These are phyloP conservation scores for Calonectria montana DNA, from an alignment of 2,329 filamentous ascomycete genomes.

Conservation along the genomic window DNA sequence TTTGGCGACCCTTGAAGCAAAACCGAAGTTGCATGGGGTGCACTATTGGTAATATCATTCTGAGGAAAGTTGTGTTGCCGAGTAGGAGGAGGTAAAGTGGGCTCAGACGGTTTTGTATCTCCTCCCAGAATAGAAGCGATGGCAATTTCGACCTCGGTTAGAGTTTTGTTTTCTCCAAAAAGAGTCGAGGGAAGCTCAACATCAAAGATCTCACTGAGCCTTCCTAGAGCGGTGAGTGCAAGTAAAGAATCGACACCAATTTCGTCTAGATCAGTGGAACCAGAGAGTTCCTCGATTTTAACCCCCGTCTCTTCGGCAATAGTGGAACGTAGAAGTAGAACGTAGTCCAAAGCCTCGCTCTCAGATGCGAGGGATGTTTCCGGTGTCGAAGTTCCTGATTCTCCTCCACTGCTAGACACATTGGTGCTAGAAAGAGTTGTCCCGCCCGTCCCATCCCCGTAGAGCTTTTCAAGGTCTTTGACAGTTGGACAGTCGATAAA, in stretches of 20 bases:
- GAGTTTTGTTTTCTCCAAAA: slow-evolving; percentile 32
- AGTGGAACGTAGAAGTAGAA: slow-evolving; percentile 25
- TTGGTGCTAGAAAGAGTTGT: slow-evolving; percentile 70
- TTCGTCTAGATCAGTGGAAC: slow-evolving; percentile 29
- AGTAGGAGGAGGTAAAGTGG: background rate
- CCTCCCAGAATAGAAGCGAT: slow-evolving; percentile 14
- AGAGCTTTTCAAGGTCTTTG: slow-evolving; percentile 26
- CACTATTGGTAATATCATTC: slow-evolving; percentile 18
- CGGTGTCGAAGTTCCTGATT: slow-evolving; percentile 58
- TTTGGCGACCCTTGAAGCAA: slow-evolving; percentile 34
- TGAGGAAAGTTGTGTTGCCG: background rate
- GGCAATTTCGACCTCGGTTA: slow-evolving; percentile 33
- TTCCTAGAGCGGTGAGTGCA: slow-evolving; percentile 29
- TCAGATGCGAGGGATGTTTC: slow-evolving; percentile 31
- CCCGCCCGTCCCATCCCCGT: slow-evolving; percentile 51
- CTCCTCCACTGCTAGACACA: slow-evolving; percentile 73
- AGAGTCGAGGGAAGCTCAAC: slow-evolving; percentile 28
- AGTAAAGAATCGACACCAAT: slow-evolving; percentile 37
- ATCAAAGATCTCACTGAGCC: slow-evolving; percentile 41
- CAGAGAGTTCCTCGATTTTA: slow-evolving; percentile 24
- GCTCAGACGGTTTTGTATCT: background rate
- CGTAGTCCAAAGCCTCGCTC: slow-evolving; percentile 14
- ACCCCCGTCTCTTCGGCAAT: slow-evolving; percentile 36
- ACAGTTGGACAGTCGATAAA: slow-evolving; percentile 45
- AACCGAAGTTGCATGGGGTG: slow-evolving; percentile 37